Base-by-base conservation (phyloP, 306 rosid genomes). In the Macrotyloma uniflorum region DNA sequence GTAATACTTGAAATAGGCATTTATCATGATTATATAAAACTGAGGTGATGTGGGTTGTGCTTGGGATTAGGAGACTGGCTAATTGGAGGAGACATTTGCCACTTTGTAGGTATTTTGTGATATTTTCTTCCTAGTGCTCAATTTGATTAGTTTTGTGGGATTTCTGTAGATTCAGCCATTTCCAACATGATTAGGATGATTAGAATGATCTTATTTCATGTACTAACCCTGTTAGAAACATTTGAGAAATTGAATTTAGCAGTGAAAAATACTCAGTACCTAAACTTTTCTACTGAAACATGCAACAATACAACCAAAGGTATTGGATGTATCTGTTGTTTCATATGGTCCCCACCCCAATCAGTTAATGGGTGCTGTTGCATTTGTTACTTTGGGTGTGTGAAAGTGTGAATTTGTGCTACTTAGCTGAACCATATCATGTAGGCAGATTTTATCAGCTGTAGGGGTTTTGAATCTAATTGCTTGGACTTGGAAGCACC, bases 31-130 rank as follows among this genome's bases (percentile, higher is more conserved):
- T 23, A 57, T 50, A 43, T 19, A 30, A 69, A 58, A 42, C 18
- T 43, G n/a, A 18, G 49, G 55, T 8, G 77, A 45, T 20, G 22
- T 36, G 42, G 49, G 38, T 24, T 55, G 49, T 70, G 71, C 54
- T 79, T 76, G 43, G 23, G 74, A 51, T 50, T 66, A 67, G 58
- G 22, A 16, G 54, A 50, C 22, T 16, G 45, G 65, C 54, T 36
- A 38, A 16, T 23, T 50, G 42, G 51, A 26, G 45, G 4, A 57
- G 9, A 45, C 20, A 28, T 61, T 59, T 7, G 9, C 70, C 28
- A 26, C 30, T 64, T 49, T 49, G 7, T 49, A 49, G 65, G 28
- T 76, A 62, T 63, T 22, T 49, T 22, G 4, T 58, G 9, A 14
- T 46, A 30, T 12, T 26, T 30, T 46, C 46, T 5, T 12, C 24